Evolutionary conservation across 371 early-diverging fungal species (phyloP).

Genomic region (Mortierella sp.): DNA sequence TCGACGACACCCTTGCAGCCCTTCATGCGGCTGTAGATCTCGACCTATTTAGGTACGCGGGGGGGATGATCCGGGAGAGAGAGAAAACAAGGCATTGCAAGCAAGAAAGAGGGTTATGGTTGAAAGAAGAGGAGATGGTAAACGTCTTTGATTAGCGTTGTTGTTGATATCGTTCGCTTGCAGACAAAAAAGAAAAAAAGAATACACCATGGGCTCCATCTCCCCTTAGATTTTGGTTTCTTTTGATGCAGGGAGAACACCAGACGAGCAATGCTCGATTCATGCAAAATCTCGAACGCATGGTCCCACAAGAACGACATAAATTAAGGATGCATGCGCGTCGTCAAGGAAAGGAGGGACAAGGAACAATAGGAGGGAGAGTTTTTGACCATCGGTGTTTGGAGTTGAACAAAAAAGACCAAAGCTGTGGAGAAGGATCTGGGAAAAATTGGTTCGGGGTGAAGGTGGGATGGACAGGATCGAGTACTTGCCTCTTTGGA

Average conservation of each 20-base stretch:
- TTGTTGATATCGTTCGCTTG: background rate
- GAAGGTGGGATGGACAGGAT: background rate
- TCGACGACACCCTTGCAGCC: slow-evolving; percentile 33
- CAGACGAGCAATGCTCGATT: background rate
- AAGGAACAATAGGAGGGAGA: background rate
- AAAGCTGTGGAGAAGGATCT: background rate
- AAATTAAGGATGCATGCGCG: background rate
- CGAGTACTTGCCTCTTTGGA: slow-evolving; percentile 39
- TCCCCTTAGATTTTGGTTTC: background rate
- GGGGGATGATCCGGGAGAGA: background rate
- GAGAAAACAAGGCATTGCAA: background rate
- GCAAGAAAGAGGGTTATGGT: background rate
- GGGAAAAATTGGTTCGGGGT: background rate
- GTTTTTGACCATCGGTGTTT: background rate
- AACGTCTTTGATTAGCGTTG: background rate
- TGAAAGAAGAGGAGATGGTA: background rate
- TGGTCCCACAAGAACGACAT: background rate
- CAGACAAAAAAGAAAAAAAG: background rate
- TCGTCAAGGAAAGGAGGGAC: background rate
- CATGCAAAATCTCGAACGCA: background rate
- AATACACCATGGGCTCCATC: background rate
- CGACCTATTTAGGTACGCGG: slow-evolving; percentile 24
- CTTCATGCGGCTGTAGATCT: slow-evolving; percentile 48
- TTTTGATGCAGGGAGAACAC: background rate
- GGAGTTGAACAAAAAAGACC: background rate